Evolutionary conservation across 306 rosid species (phyloP).

Genomic region (Neltuma alba): DNA sequence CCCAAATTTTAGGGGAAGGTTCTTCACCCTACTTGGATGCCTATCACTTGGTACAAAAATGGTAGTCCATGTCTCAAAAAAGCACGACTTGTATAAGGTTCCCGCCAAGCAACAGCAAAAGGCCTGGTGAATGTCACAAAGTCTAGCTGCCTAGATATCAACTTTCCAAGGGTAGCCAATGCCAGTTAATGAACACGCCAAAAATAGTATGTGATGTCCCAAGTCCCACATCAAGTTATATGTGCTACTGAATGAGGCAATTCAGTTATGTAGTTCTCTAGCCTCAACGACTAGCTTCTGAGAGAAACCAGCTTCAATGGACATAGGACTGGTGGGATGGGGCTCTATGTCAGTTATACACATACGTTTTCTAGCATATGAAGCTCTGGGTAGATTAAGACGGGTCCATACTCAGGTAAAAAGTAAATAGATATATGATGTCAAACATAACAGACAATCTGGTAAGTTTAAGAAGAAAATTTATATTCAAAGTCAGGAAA

Average conservation of each 20-base stretch:
- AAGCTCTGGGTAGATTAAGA: background rate
- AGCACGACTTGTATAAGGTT: background rate
- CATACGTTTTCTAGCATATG: background rate
- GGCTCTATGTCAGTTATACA: background rate
- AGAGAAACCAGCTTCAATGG: background rate
- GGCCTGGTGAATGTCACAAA: background rate
- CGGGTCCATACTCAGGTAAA: slow-evolving; percentile 20
- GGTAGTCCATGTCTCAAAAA: background rate
- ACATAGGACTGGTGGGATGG: slow-evolving; percentile 14
- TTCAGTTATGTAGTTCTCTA: background rate
- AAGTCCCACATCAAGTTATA: background rate
- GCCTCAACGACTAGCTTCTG: background rate
- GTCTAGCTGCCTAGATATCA: background rate
- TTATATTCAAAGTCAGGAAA: slow-evolving; percentile 15
- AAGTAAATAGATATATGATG: slow-evolving; percentile 24
- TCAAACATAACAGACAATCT: slow-evolving; percentile 17
- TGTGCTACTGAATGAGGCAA: background rate
- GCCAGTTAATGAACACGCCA: background rate
- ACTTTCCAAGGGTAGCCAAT: background rate
- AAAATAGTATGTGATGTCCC: background rate
- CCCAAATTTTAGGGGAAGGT: background rate
- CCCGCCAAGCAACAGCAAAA: background rate
- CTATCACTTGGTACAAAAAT: background rate
- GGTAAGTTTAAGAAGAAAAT: slow-evolving; percentile 29
- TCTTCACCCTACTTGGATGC: background rate